Conservation (phyloP, 495 filamentous ascomycete species). For the Daldinia grandis region DNA sequence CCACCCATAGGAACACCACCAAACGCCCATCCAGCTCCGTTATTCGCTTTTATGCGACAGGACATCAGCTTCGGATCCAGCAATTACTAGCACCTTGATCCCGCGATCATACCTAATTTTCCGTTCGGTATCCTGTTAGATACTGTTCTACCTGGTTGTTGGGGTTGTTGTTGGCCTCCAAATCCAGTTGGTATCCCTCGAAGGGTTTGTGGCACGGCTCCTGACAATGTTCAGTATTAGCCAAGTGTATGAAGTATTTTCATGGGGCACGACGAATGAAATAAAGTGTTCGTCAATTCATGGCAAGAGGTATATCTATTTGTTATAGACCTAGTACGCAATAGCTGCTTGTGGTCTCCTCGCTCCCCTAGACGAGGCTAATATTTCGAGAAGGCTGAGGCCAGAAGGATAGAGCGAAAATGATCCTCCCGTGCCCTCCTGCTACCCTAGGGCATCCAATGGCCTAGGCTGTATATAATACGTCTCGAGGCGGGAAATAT, state of each 20-base stretch:
- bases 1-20: slow-evolving; percentile 74
- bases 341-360: slow-evolving; percentile 12
- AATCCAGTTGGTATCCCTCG: slow-evolving; percentile 74
- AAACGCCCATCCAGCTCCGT: slow-evolving; percentile 78
- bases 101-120: slow-evolving; percentile 67
- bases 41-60: slow-evolving; percentile 59
- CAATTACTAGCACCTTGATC: slow-evolving; percentile 14
- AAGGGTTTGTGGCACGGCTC: slow-evolving; percentile 72
- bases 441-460: slow-evolving; percentile 2
- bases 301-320: slow-evolving; percentile 4
- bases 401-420: background rate
- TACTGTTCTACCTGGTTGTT: slow-evolving; percentile 67
- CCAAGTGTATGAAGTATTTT: slow-evolving; percentile 28
- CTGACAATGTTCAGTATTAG: slow-evolving; percentile 55
- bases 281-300: background rate
- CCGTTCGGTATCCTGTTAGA: slow-evolving; percentile 78
- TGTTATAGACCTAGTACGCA: slow-evolving; percentile 8
- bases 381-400: slow-evolving; percentile 30
- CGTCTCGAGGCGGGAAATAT: slow-evolving; percentile 5
- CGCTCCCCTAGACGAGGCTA: slow-evolving; percentile 25
- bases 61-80: slow-evolving; percentile 46
- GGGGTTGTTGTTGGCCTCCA: slow-evolving; percentile 69
- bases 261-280: background rate
- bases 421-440: background rate
- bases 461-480: slow-evolving; percentile 3